These are phyloP conservation scores for Anisodus tanguticus DNA, from an alignment of 257 asterid genomes.

Conservation along the genomic window DNA sequence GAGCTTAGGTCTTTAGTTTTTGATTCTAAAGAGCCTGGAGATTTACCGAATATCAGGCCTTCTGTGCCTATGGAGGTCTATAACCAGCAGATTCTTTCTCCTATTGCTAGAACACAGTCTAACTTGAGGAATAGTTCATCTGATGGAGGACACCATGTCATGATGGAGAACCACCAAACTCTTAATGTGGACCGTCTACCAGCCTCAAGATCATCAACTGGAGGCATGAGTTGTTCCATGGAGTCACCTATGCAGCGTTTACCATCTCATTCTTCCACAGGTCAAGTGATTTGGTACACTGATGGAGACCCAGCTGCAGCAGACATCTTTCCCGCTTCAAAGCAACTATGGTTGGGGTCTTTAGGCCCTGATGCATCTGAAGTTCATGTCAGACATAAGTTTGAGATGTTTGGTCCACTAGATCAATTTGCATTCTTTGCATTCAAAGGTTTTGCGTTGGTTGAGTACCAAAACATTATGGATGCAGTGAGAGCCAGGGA, in stretches of 20 bases:
- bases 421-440: constrained; percentile 63
- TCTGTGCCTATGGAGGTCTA: constrained; percentile 63
- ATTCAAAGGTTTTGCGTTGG: constrained; percentile 66
- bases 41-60: constrained; percentile 46
- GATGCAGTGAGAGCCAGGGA: constrained; percentile 90
- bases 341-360: constrained; percentile 78
- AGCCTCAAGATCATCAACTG: constrained; percentile 52
- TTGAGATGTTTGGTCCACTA: constrained; percentile 79
- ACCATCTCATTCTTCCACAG: constrained; percentile 53
- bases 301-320: constrained; percentile 85
- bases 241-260: constrained; percentile 63
- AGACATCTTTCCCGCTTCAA: constrained; percentile 87
- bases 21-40: constrained; percentile 57
- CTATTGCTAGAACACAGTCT: constrained; percentile 64
- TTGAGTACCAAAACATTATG: constrained; percentile 73
- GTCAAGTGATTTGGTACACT: constrained; percentile 55
- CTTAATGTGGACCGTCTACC: constrained; percentile 49
- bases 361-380: constrained; percentile 85
- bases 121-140: constrained; percentile 65
- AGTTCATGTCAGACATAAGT: constrained; percentile 65
- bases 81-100: constrained; percentile 66
- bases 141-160: constrained; percentile 53
- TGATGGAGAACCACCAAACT: constrained; percentile 61
- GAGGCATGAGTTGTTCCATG: constrained; percentile 56
- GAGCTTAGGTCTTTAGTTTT: constrained; percentile 54